A percentile compares a stretch with the other conserved stretches of the same genome.
Conservation (phyloP, 352 stramenopile species). For the Phytophthora quininea region DNA sequence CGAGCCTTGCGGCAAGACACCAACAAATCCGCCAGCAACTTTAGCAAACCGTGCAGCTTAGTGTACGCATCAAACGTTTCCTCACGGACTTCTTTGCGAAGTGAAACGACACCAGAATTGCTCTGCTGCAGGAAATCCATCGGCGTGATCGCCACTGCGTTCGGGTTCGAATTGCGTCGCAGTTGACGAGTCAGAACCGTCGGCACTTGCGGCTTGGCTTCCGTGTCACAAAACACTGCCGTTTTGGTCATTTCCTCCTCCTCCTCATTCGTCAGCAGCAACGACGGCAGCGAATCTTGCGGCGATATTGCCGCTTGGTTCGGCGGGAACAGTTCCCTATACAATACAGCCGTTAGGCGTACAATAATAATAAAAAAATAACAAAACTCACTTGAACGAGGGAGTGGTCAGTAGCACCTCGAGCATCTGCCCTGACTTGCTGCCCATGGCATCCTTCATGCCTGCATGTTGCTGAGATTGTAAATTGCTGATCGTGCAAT, state of each 20-base stretch:
- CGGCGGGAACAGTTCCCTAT: slow-evolving; percentile 54
- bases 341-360: too few relatives aligned
- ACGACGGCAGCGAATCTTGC: slow-evolving; percentile 45
- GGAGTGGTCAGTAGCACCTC: slow-evolving; percentile 80
- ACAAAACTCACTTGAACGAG: slow-evolving; percentile 72
- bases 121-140: slow-evolving; percentile 71
- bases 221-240: slow-evolving; percentile 75
- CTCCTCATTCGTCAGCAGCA: slow-evolving; percentile 76
- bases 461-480: slow-evolving; percentile 80
- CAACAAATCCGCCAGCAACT: slow-evolving; percentile 81
- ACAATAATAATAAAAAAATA: slow-evolving; percentile 1
- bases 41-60: slow-evolving; percentile 78
- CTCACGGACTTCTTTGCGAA: slow-evolving; percentile 61
- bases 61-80: slow-evolving; percentile 78
- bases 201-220: slow-evolving; percentile 70
- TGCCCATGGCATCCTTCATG: slow-evolving; percentile 88
- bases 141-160: slow-evolving; percentile 57
- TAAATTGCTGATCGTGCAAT: slow-evolving; percentile 87
- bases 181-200: slow-evolving; percentile 62
- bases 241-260: slow-evolving; percentile 72
- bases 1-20: slow-evolving; percentile 86
- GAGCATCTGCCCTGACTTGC: slow-evolving; percentile 86
- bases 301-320: slow-evolving; percentile 37
- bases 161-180: slow-evolving; percentile 48
- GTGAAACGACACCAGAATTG: slow-evolving; percentile 75